Base-by-base conservation (phyloP, 768 basidiomycete species). In the Pseudohyphozyma bogoriensis region DNA sequence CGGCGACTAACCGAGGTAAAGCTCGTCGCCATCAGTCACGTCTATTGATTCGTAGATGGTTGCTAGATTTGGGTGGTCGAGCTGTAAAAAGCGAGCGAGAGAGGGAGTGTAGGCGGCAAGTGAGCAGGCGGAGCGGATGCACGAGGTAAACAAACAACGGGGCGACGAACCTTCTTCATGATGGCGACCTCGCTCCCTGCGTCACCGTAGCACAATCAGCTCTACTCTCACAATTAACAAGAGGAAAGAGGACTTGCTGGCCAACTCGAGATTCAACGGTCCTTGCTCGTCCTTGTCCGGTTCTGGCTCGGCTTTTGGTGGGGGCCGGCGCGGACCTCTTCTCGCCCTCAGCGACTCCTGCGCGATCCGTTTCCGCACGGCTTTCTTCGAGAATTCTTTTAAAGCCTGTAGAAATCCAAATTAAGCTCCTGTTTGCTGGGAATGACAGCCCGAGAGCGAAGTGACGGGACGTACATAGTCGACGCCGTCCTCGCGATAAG, bases 1-100 rank as follows among this genome's bases (percentile, higher is more conserved):
- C 5, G 2, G 2, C 5, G 40, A 49, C 67, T 29, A 15, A 69
- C 66, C 61, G 51, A 68, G 68, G 16, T 68, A 62, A 3, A 71
- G 56, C 1, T 56, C 60, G 39, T 71, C 70, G 45, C 63, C 60
- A 11, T 63, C 59, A 3, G 66, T 63, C 0, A 71, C 70, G 24
- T 71, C 68, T 16, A 71, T 62, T 16, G 69, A 68, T 46, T 67
- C 65, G 44, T 67, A 56, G 1, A 67, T 55, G 5, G 49, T 57
- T 0, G 62, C 62, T 11, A 67, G n/a, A 18, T 67, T 67, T 8
- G 65, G 65, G 37, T 67, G 65, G 29, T 67, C 59, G 33, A 67
- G 62, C 50, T 51, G 50, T 4, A 16, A 16, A 12, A 1, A 10
- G 28, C 6, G n/a, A 49, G 29, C 47, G 28, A 46, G 26, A 46